Conservation (phyloP, 2,329 filamentous ascomycete genomes). For the Pyrenophora seminiperda region DNA sequence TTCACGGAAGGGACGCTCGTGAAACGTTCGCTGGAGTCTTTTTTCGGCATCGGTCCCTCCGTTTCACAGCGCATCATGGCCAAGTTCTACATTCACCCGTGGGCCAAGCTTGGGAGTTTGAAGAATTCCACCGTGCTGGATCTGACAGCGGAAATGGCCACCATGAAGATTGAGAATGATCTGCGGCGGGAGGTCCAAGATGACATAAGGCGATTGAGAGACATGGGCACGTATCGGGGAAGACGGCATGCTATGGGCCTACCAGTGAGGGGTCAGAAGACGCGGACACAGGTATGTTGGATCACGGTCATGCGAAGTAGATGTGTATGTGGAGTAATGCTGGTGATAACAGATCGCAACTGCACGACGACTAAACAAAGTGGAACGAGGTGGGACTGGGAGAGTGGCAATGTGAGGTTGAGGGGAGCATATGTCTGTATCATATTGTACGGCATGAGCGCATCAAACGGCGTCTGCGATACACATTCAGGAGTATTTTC, state of each 20-base stretch:
- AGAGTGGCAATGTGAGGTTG: conserved; percentile 35
- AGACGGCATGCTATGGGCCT: conserved; percentile 89
- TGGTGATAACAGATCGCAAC: conserved; percentile 58
- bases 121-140: conserved; percentile 77
- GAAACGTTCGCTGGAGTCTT: conserved; percentile 71
- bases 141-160: conserved; percentile 81
- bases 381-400: conserved; percentile 57
- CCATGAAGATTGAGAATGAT: conserved; percentile 94
- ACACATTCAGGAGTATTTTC: conserved; percentile 1
- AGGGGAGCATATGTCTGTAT: conserved; percentile 25
- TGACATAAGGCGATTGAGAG: conserved; percentile 83
- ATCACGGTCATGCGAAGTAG: not conserved
- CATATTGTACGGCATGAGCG: conserved; percentile 32
- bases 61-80: conserved; percentile 75
- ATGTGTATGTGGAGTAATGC: conserved; percentile 4
- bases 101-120: conserved; percentile 76
- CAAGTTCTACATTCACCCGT: conserved; percentile 85
- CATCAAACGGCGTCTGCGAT: conserved; percentile 18
- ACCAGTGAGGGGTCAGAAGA: conserved; percentile 88
- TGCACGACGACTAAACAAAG: conserved; percentile 63
- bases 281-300: conserved; percentile 70
- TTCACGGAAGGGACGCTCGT: conserved; percentile 84
- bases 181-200: conserved; percentile 76
- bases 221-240: conserved; percentile 89
- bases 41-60: conserved; percentile 45